These are phyloP conservation scores for Chrysoporthe deuterocubensis DNA, from an alignment of 2,329 filamentous ascomycete genomes.

Conservation along the genomic window DNA sequence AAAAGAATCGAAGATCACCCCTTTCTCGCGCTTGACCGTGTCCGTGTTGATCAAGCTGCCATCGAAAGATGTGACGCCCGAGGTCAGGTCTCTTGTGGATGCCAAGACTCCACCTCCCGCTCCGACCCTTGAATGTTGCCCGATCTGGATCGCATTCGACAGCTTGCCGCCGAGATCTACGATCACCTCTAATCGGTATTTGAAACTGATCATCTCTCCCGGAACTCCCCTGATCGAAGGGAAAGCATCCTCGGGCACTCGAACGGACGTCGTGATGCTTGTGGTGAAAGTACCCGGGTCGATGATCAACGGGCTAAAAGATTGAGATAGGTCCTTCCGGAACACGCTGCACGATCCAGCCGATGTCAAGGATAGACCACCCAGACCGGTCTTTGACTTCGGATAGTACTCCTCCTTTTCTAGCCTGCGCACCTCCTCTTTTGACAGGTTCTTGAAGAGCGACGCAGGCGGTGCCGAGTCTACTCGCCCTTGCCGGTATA, in stretches of 20 bases:
- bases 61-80: constrained; percentile 42
- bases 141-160: constrained; percentile 70
- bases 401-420: constrained; percentile 87
- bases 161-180: constrained; percentile 90
- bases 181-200: constrained; percentile 90
- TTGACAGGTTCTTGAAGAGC: constrained; percentile 56
- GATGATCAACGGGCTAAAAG: constrained; percentile 85
- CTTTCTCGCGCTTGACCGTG: constrained; percentile 83
- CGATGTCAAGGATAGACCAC: constrained; percentile 83
- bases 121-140: constrained; percentile 54
- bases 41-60: constrained; percentile 86
- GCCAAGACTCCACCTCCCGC: constrained; percentile 39
- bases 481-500: constrained; percentile 89
- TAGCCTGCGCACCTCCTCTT: constrained; percentile 67
- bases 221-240: constrained; percentile 90
- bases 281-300: constrained; percentile 79
- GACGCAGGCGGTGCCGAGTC: constrained; percentile 69
- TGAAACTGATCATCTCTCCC: constrained; percentile 92
- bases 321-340: constrained; percentile 90
- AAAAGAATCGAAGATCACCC: constrained; percentile 84
- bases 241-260: constrained; percentile 87
- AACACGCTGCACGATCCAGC: constrained; percentile 90
- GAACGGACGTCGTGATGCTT: constrained; percentile 79
- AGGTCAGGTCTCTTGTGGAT: constrained; percentile 21
- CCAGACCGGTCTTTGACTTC: constrained; percentile 82